Conservation (phyloP, 2,329 filamentous ascomycete genomes). For the Teratosphaeria epicoccoides region DNA sequence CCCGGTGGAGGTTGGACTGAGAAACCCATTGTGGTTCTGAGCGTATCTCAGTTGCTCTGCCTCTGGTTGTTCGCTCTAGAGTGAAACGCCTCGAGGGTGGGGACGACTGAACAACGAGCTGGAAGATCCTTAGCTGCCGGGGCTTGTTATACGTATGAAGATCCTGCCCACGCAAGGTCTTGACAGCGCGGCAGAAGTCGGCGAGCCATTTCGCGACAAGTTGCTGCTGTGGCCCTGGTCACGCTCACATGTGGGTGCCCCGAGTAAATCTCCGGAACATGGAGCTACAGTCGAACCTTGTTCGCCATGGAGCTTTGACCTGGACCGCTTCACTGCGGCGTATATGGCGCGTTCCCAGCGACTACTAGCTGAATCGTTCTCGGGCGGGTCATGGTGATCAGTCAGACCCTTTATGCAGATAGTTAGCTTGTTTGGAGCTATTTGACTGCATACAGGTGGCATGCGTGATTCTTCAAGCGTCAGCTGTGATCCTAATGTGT, state of each 20-base stretch:
- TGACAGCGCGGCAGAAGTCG: background rate
- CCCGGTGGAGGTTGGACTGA: slow-evolving; percentile 36
- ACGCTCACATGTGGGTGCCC: background rate
- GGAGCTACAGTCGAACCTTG: background rate
- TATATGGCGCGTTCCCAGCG: background rate
- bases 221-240: background rate
- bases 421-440: no score
- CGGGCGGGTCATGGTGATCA: no score
- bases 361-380: background rate
- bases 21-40: slow-evolving; percentile 29
- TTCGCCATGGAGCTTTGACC: background rate
- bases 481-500: no score
- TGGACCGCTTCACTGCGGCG: background rate
- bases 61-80: background rate
- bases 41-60: no score
- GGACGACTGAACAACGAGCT: background rate
- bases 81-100: background rate
- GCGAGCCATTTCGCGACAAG: background rate
- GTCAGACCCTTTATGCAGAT: no score
- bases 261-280: background rate
- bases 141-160: background rate
- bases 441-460: no score
- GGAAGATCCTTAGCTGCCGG: background rate
- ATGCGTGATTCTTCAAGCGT: no score
- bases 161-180: background rate